A percentile compares a stretch with the other conserved stretches of the same genome.
Conservation (phyloP, 2,329 filamentous ascomycete genomes). For the Scorias spongiosa region DNA sequence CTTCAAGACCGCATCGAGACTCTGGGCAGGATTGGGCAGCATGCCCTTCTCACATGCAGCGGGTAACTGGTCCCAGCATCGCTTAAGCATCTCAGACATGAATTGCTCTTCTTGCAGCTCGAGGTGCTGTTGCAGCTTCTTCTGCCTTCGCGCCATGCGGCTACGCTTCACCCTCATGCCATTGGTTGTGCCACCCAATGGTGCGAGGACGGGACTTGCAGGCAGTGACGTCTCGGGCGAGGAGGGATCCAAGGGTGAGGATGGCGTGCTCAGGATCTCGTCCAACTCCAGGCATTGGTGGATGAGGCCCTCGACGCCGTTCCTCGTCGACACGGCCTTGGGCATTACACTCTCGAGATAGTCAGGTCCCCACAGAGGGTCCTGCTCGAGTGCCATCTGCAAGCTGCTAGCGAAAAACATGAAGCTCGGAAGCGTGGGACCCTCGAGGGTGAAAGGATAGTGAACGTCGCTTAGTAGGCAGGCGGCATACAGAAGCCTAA, state of each 20-base stretch:
- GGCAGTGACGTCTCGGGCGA: constrained; percentile 9
- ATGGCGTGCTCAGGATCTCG: constrained; percentile 13
- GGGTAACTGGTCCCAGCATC: neutral
- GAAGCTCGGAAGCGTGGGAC: constrained; percentile 21
- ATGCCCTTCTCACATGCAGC: neutral
- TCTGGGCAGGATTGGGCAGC: neutral
- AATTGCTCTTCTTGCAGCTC: neutral
- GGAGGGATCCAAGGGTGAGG: constrained; percentile 10
- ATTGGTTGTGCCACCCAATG: constrained; percentile 13
- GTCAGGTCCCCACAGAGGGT: constrained; percentile 30
- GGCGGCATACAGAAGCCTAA: constrained; percentile 32
- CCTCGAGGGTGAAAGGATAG: constrained; percentile 19
- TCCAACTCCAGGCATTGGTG: constrained; percentile 30
- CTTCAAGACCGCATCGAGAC: neutral
- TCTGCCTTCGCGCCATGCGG: constrained; percentile 31
- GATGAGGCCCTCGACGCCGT: constrained; percentile 32
- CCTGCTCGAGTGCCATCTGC: constrained; percentile 23
- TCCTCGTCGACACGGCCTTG: constrained; percentile 27
- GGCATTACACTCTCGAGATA: constrained; percentile 29
- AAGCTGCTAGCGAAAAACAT: constrained; percentile 29
- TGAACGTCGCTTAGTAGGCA: constrained; percentile 30
- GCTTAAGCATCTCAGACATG: neutral
- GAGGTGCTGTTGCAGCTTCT: constrained; percentile 19
- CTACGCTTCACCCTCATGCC: constrained; percentile 23
- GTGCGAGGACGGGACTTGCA: constrained; percentile 10